Conservation (phyloP, 2,329 filamentous ascomycete species). For the Talaromyces amestolkiae region DNA sequence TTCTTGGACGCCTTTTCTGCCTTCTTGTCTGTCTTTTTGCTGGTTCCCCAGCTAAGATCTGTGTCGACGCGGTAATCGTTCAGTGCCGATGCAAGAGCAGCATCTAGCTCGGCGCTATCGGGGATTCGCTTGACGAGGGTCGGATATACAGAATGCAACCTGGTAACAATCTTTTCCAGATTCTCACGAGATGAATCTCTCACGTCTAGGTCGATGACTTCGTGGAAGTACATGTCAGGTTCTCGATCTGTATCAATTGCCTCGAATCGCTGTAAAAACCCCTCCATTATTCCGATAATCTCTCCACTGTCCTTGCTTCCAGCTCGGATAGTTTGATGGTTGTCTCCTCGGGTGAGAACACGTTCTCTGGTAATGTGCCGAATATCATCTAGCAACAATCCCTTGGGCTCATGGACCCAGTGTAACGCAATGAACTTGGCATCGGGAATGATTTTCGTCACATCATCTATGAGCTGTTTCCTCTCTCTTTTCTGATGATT, state of each 20-base stretch:
- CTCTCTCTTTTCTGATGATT: conserved; percentile 88
- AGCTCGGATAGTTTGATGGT: conserved; percentile 96
- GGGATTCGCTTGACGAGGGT: conserved; percentile 67
- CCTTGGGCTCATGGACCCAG: conserved; percentile 71
- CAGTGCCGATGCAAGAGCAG: conserved; percentile 71
- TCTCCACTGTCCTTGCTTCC: conserved; percentile 68
- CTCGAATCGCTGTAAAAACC: conserved; percentile 85
- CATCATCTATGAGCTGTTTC: conserved; percentile 79
- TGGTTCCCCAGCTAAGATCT: conserved; percentile 62
- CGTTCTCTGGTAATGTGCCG: conserved; percentile 72
- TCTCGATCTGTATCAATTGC: conserved; percentile 61
- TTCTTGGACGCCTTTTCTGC: conserved; percentile 25
- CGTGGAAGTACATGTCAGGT: conserved; percentile 82
- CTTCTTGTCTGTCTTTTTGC: conserved; percentile 47
- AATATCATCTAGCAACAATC: conserved; percentile 65
- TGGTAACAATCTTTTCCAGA: conserved; percentile 71
- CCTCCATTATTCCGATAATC: conserved; percentile 89
- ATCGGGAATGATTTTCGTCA: conserved; percentile 59
- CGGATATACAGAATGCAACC: conserved; percentile 74
- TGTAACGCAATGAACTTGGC: conserved; percentile 80
- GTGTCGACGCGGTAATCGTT: conserved; percentile 76
- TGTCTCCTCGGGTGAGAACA: conserved; percentile 83
- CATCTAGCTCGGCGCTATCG: conserved; percentile 69
- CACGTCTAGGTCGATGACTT: conserved; percentile 80
- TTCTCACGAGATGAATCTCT: conserved; percentile 75